Conservation (phyloP, 2,329 filamentous ascomycete species). For the Neofusicoccum laricinum region DNA sequence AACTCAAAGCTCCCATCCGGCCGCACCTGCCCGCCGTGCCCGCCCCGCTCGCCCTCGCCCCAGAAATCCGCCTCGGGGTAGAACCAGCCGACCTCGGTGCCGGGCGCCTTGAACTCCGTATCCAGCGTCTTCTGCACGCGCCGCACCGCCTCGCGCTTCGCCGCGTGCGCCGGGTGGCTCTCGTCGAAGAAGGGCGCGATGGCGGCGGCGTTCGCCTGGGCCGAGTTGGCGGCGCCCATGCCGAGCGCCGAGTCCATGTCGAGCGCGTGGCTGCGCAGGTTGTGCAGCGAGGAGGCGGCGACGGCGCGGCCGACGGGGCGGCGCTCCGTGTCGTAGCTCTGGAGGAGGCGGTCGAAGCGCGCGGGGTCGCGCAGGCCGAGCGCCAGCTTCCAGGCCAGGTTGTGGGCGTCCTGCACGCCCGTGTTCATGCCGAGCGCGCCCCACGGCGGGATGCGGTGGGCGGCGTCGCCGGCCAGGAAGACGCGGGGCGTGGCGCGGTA, state of each 20-base stretch:
- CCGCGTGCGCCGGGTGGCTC: slow-evolving; percentile 19
- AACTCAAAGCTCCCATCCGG: slow-evolving; percentile 20
- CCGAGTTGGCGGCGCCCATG: slow-evolving; percentile 19
- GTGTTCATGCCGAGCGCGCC: slow-evolving; percentile 39
- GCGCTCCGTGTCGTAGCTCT: slow-evolving; percentile 35
- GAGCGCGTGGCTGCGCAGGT: slow-evolving; percentile 27
- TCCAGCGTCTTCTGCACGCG: slow-evolving; percentile 25
- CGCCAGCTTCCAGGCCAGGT: slow-evolving; percentile 39
- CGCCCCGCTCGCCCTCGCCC: slow-evolving; percentile 19
- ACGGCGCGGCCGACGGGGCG: slow-evolving; percentile 27
- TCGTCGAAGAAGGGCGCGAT: slow-evolving; percentile 27
- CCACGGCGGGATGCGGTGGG: slow-evolving; percentile 36
- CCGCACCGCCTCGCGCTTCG: slow-evolving; percentile 24
- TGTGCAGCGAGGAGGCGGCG: slow-evolving; percentile 25
- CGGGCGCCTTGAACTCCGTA: slow-evolving; percentile 33
- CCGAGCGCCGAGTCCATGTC: slow-evolving; percentile 34
- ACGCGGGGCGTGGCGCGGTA: slow-evolving; percentile 25
- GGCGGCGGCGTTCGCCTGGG: slow-evolving; percentile 23
- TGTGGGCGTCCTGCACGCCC: slow-evolving; percentile 37
- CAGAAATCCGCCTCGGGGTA: slow-evolving; percentile 22
- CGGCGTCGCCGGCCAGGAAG: slow-evolving; percentile 39
- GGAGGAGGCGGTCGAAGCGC: slow-evolving; percentile 20
- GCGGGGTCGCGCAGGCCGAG: slow-evolving; percentile 20
- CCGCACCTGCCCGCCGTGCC: slow-evolving; percentile 24
- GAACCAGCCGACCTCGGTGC: slow-evolving; percentile 36